Evolutionary conservation across 2,329 filamentous ascomycete genomes (phyloP).

Genomic region (Beauveria brongniartii): DNA sequence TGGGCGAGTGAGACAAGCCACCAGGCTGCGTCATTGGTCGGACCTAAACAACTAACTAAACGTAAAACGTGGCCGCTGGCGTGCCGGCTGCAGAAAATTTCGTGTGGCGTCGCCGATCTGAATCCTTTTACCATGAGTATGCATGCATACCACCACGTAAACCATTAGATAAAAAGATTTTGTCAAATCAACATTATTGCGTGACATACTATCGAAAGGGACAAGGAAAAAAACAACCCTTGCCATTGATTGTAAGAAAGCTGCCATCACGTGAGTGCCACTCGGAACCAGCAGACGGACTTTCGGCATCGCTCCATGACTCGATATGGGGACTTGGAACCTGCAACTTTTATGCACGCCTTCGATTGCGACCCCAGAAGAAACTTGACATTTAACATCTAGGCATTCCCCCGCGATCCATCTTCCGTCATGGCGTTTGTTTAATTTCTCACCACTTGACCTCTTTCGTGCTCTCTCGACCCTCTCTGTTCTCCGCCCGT

Average conservation of each 20-base stretch:
- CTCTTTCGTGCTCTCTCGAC: not conserved
- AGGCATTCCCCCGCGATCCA: not conserved
- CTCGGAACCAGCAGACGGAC: not conserved
- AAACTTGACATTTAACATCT: not conserved
- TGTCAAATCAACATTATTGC: not conserved
- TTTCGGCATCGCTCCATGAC: not conserved
- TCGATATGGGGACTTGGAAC: constrained; percentile 5
- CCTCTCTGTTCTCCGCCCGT: too few species aligned
- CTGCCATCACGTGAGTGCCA: not conserved
- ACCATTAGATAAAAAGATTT: not conserved
- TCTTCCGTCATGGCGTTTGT: not conserved
- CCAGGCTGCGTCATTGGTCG: not conserved
- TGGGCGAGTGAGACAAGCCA: not conserved
- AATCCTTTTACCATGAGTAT: not conserved
- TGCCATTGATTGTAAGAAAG: not conserved
- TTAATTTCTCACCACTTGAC: not conserved
- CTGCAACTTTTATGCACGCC: not conserved
- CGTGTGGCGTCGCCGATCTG: not conserved
- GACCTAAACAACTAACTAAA: not conserved
- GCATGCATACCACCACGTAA: not conserved
- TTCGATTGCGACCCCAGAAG: not conserved
- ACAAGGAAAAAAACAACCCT: not conserved
- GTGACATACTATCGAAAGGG: not conserved
- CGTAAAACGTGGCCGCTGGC: not conserved
- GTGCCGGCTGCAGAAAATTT: not conserved